A percentile compares a stretch with the other conserved stretches of the same genome.
Evolutionary conservation across 345 rosid species (phyloP).

Genomic region (Geranium brycei): DNA sequence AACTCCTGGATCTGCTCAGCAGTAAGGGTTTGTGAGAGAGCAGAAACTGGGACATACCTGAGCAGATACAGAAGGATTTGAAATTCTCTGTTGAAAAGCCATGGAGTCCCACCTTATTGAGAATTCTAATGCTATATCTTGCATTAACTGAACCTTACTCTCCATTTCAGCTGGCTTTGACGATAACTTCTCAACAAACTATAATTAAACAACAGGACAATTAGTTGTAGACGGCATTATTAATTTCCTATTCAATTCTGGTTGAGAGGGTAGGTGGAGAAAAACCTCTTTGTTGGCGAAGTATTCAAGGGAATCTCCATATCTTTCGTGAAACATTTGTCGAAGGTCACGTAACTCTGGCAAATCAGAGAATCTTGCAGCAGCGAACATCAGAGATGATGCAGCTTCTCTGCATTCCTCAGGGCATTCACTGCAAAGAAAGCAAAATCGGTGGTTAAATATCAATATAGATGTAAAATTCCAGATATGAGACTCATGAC

Average conservation of each 20-base stretch:
- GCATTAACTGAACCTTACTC: conserved; percentile 62
- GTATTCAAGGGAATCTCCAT: conserved; percentile 49
- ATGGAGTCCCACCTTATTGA: conserved; percentile 65
- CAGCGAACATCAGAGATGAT: conserved; percentile 81
- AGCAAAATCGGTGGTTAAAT: conserved; percentile 2
- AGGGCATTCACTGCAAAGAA: conserved; percentile 62
- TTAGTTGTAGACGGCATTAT: conserved; percentile 13
- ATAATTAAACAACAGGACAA: conserved; percentile 7
- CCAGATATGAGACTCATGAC: background rate
- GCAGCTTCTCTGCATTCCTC: conserved; percentile 73
- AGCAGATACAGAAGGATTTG: conserved; percentile 21
- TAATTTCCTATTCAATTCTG: conserved; percentile 1
- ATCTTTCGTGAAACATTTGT: conserved; percentile 68
- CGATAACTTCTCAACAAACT: conserved; percentile 60
- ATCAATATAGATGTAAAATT: background rate
- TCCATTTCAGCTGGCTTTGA: conserved; percentile 43
- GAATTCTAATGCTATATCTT: conserved; percentile 61
- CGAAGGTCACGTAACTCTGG: conserved; percentile 87
- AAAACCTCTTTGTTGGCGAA: conserved; percentile 67
- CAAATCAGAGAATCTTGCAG: conserved; percentile 85
- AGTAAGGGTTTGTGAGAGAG: background rate
- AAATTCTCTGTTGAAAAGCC: conserved; percentile 43
- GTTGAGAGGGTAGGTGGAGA: conserved; percentile 4
- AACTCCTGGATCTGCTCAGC: background rate
- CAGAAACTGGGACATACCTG: conserved; percentile 32